phyloP scores from a whole-genome alignment of 805 yeast species.

The Cyberlindnera maclurae region DNA sequence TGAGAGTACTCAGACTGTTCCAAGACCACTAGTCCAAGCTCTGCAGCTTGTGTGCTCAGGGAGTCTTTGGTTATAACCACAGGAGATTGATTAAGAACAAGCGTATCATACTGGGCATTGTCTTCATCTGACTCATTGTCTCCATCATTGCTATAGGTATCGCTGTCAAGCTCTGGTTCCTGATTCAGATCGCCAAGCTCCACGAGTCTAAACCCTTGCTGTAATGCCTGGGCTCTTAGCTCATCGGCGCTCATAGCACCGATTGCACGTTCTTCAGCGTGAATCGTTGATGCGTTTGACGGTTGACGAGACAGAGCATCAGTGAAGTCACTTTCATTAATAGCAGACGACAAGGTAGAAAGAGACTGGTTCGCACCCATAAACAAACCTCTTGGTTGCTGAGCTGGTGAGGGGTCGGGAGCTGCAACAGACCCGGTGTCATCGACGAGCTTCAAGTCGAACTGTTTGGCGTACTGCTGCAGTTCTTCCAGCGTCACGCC shows the following conservation, averaged over 20 bases:
- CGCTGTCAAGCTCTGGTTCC: slow-evolving; percentile 6
- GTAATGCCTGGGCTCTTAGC: slow-evolving; percentile 13
- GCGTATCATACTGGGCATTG: slow-evolving; percentile 11
- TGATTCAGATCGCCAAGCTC: slow-evolving; percentile 3
- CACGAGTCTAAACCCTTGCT: slow-evolving; percentile 13
- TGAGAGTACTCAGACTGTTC: slow-evolving; percentile 18
- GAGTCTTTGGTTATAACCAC: neutral
- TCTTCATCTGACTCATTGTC: slow-evolving; percentile 11
- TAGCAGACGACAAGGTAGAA: slow-evolving; percentile 19
- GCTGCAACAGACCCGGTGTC: neutral
- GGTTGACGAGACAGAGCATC: slow-evolving; percentile 25
- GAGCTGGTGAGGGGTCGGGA: too few relatives aligned
- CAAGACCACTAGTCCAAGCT: slow-evolving; percentile 22
- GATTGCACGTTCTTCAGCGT: slow-evolving; percentile 6
- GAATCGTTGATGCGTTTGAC: slow-evolving; percentile 21
- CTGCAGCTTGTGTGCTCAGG: slow-evolving; percentile 10
- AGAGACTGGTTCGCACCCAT: slow-evolving; percentile 15
- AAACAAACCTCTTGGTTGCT: neutral
- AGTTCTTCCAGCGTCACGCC: slow-evolving; percentile 26
- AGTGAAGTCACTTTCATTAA: slow-evolving; percentile 24
- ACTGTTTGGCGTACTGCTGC: slow-evolving; percentile 27
- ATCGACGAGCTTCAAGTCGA: slow-evolving; percentile 31
- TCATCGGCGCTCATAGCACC: slow-evolving; percentile 13
- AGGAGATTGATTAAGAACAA: slow-evolving; percentile 5
- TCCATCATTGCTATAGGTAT: slow-evolving; percentile 9